Base-by-base conservation (phyloP, 495 filamentous ascomycete species). In the Parathielavia hyrcaniae region DNA sequence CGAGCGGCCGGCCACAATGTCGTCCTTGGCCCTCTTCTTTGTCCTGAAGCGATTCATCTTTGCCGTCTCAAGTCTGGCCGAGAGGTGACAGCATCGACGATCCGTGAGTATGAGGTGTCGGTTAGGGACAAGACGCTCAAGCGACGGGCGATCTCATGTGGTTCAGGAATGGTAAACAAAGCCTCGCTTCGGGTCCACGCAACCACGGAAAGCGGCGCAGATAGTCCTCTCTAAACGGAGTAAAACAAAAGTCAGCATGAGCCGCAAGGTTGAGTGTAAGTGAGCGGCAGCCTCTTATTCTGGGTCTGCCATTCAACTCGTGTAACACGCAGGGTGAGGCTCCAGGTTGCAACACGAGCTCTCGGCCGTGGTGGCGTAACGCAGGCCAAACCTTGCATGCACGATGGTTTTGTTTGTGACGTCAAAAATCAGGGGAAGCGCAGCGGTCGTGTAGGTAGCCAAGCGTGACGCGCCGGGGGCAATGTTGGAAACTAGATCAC, bases 31-130 rank as follows among this genome's bases (percentile, higher is more conserved):
- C 81, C 82, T 86, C 75, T 82, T 88, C 68, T 82, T 81, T 34
- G 79, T 86, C 61, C 86, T 79, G 64, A 90, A 88, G 23, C 84
- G 84, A 75, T 89, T 88, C 87, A 90, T 90, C 10, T 44, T 71
- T 62, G 14, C 50, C 10, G 9, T 23, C 19, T 34, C n/a, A 41
- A 36, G 13, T 16, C 11, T 19, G 14, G 46, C 19, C 38, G 9
- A 50, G 9, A 10, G 10, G 16, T 10, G 20, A 8, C 47, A 14
- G 47, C 26, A 51, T 51, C 9, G 30, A 47, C 34, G 26, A 22
- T 46, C 5, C 23, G 19, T 14, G 16, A 40, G 39, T 5, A 36
- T 5, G 22, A 16, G 6, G 6, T 30, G 14, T 9, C 13, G 8
- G 1, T 4, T 16, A 34, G n/a, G 14, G 10, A 2, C 14, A 17